Base-by-base conservation (phyloP, 345 rosid species). In the Sonneratia alba region DNA sequence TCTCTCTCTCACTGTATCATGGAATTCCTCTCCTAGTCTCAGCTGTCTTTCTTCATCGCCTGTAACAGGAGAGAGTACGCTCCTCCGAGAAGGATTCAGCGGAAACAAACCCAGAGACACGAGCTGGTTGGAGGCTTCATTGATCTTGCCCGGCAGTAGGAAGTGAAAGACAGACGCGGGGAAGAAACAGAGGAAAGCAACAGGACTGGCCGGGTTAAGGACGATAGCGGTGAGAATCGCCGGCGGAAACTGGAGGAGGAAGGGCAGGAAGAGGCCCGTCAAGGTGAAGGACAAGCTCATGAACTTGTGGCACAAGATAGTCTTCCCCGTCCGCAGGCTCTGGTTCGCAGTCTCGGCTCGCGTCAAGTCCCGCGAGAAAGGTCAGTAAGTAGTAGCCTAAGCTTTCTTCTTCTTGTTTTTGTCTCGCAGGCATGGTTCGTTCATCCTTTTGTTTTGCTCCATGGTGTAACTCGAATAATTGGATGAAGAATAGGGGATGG, bases 291-390 rank as follows among this genome's bases (percentile, higher is more conserved):
- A 73, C 55, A 72, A 71, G 67, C 24, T 71, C 66, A 84, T 85
- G 92, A 86, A 88, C 45, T 78, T 43, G 74, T 85, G 85, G 88
- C 79, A 83, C 12, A 83, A 83, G 78, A 82, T 84, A 78, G 71
- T 88, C 72, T 83, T 86, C 71, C 92, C 90, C 63, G 84, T 83
- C 72, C 49, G 84, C 4, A 49, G 82, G 12, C 80, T 84, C 42
- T 86, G 87, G 88, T 43, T 81, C 53, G 73, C 81, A 59, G 72
- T 88, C 69, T 86, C 92, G 36, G 61, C 89, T 53, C 88, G 86
- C 8, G 67, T 88, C 63, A 84, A 81, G 45, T 73, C 86, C 47
- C 83, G 79, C 43, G 79, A 84, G 73, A 77, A 84, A 53, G 89
- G 89, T 86, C 57, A 18, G 78, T 47, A 3, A 48, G 45, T 15